Conservation (phyloP, 2,329 filamentous ascomycete genomes). For the Plenodomus lindquistii region DNA sequence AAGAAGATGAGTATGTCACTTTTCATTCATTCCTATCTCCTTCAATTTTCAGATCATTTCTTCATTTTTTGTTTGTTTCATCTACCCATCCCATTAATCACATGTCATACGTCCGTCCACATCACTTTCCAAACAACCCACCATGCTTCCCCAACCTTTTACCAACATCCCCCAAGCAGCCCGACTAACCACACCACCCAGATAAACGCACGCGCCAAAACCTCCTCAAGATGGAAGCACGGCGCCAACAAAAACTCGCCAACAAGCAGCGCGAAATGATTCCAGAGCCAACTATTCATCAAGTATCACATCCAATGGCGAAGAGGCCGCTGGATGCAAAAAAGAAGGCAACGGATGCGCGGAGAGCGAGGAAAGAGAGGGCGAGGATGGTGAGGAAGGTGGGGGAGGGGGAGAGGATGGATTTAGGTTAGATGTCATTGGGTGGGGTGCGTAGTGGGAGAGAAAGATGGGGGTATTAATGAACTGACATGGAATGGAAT, state of each 20-base stretch:
- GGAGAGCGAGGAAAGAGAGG: slow-evolving; percentile 9
- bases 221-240: slow-evolving; percentile 4
- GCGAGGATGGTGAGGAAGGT: slow-evolving; percentile 8
- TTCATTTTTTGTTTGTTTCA: background rate
- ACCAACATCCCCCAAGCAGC: background rate
- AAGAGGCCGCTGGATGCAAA: background rate
- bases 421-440: slow-evolving; percentile 2
- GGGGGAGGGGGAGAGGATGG: slow-evolving; percentile 10
- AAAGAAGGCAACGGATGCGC: background rate
- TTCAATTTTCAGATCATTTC: too few relatives aligned
- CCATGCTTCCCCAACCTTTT: background rate
- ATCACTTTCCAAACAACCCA: background rate
- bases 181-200: background rate
- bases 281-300: background rate
- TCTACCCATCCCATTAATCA: too few relatives aligned
- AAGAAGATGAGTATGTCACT: background rate
- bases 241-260: background rate
- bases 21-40: background rate
- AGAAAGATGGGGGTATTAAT: too few relatives aligned
- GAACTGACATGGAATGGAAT: too few relatives aligned
- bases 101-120: too few relatives aligned
- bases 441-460: too few relatives aligned
- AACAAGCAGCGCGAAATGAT: background rate
- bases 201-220: slow-evolving; percentile 3
- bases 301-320: background rate